A percentile compares a stretch with the other conserved stretches of the same genome.
phyloP scores from a whole-genome alignment of 176 grass and related monocot genomes.

The Poa annua region DNA sequence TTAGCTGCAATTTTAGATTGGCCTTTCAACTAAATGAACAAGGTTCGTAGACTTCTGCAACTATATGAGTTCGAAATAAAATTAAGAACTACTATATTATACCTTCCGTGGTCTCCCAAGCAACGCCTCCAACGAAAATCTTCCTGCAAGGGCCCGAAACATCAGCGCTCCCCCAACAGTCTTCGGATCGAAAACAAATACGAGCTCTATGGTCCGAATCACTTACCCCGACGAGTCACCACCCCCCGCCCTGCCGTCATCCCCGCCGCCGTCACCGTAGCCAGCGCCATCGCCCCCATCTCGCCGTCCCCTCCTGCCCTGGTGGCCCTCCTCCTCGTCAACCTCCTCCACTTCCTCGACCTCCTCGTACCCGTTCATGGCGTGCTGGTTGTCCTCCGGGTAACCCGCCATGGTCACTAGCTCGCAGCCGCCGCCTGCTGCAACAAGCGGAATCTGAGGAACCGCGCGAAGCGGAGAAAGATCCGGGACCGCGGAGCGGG shows the following conservation, averaged over 20 bases:
- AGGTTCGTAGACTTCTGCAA: background rate
- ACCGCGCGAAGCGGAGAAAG: background rate
- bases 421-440: slow-evolving; percentile 28
- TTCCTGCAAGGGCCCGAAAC: slow-evolving; percentile 54
- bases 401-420: slow-evolving; percentile 53
- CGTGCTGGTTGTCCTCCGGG: slow-evolving; percentile 61
- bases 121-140: slow-evolving; percentile 81
- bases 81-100: background rate
- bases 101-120: slow-evolving; percentile 88
- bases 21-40: slow-evolving; percentile 10
- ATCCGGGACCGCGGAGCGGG: slow-evolving; percentile 36
- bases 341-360: slow-evolving; percentile 50
- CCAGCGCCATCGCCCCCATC: slow-evolving; percentile 37
- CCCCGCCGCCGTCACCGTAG: slow-evolving; percentile 35
- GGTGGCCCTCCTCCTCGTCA: slow-evolving; percentile 61
- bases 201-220: slow-evolving; percentile 15
- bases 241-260: slow-evolving; percentile 49
- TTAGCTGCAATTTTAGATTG: background rate
- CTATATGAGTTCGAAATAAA: background rate
- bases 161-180: background rate
- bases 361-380: slow-evolving; percentile 56
- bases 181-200: background rate
- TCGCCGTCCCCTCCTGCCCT: slow-evolving; percentile 33
- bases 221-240: slow-evolving; percentile 67
- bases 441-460: slow-evolving; percentile 32